Percentiles rank a stretch among this genome's conserved stretches.
These are phyloP conservation scores for Alternaria incomplexa DNA, from an alignment of 2,329 filamentous ascomycete species.

Conservation along the genomic window DNA sequence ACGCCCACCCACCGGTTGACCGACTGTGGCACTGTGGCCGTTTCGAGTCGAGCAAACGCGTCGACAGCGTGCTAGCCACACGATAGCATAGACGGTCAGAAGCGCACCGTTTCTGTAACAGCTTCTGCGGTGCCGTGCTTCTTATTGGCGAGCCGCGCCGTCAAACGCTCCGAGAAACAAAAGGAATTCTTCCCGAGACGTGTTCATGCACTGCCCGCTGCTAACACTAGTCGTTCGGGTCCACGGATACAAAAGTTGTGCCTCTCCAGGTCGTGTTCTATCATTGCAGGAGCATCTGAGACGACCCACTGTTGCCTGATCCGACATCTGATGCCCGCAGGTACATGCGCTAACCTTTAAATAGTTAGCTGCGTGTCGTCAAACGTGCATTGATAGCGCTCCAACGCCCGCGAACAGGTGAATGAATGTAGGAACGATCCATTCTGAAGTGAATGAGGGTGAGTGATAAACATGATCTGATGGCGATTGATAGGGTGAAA, in stretches of 20 bases:
- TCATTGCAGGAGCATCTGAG: conserved; percentile 6
- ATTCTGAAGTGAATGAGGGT: neutral
- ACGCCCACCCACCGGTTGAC: neutral
- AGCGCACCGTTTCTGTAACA: conserved; percentile 12
- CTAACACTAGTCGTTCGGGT: neutral
- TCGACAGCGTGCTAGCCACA: neutral
- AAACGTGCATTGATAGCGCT: neutral
- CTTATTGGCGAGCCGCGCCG: conserved; percentile 4
- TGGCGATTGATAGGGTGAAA: neutral
- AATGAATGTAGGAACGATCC: neutral
- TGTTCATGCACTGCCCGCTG: conserved; percentile 5
- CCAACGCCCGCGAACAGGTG: neutral
- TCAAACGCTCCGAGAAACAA: conserved; percentile 17
- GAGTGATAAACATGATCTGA: neutral
- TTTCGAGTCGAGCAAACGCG: conserved; percentile 15
- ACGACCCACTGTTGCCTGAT: conserved; percentile 5
- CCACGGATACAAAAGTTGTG: neutral
- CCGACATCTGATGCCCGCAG: neutral
- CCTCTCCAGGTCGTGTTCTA: conserved; percentile 1
- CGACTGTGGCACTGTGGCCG: conserved; percentile 12
- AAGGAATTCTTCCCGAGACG: conserved; percentile 11
- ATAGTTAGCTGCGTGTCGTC: neutral
- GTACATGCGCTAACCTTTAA: neutral
- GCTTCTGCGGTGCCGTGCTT: neutral
- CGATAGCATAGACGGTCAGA: neutral